Base-by-base conservation (phyloP, 345 rosid species). In the Eucalyptus tenuipes region DNA sequence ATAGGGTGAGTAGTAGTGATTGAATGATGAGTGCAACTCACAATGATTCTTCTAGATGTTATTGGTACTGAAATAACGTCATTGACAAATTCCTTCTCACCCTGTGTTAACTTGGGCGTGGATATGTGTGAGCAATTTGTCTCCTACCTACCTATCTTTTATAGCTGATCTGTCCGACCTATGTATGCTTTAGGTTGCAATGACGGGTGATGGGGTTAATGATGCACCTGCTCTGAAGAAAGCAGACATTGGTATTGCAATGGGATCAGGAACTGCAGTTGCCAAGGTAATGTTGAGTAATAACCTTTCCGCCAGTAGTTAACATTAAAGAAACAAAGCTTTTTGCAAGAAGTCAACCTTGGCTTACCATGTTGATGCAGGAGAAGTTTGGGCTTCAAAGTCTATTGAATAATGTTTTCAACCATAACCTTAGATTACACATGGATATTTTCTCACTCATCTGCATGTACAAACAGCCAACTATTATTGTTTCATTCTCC, bases 201-300 rank as follows among this genome's bases (percentile, higher is more conserved):
- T 98, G 99, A 98, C 99, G 88, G 99, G 99, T 88, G 99, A 98
- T 91, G 99, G 99, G 85, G 99, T 98, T 86, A 98, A 98, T 93
- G 99, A 98, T 94, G 99, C 99, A 89, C 99, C 99, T 92, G 99
- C 99, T 14, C 89, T 98, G 53, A 98, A 95, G 94, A 98, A 97
- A 94, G 99, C 99, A 88, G 95, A 98, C 91, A 98, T 98, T 88
- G 99, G 99, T 89, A 94, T 98, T 92, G 99, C 99, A 80, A 98
- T 98, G 99, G 99, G 99, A 91, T 98, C 99, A 91, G 99, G 99
- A 92, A 98, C 99, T 90, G 98, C 99, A 81, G 99, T 97, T 92
- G 99, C 99, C 86, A 98, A 98, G 99, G 99, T 98, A 93, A 52
- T 50, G 25, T 44, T 79, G 84, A 88, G 37, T 80, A 40, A 81